phyloP scores from a whole-genome alignment of 2,329 filamentous ascomycete species.

The Sclerotinia subarctica region DNA sequence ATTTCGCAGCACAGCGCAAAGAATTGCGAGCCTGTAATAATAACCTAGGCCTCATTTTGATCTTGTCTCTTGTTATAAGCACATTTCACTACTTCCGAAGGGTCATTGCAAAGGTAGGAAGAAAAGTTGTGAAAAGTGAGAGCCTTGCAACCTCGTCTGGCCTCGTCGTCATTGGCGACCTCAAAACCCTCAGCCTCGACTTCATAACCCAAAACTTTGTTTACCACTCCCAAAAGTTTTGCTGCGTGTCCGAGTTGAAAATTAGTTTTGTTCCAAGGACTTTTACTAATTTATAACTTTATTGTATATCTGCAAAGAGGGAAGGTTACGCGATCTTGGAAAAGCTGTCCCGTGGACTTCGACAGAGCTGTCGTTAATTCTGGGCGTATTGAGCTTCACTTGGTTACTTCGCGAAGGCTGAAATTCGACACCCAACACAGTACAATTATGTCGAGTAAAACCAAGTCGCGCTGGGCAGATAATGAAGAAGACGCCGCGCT shows the following conservation, averaged over 20 bases:
- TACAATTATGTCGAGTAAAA: constrained; percentile 24
- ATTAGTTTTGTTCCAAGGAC: background rate
- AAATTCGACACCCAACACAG: background rate
- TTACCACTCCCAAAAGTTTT: background rate
- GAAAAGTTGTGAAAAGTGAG: constrained; percentile 20
- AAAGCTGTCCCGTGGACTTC: background rate
- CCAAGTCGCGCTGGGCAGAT: constrained; percentile 78
- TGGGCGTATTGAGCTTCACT: background rate
- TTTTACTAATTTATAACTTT: background rate
- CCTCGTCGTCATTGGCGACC: constrained; percentile 18
- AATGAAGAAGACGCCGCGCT: constrained; percentile 76
- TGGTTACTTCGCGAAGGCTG: background rate
- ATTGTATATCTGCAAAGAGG: background rate
- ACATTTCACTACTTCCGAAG: constrained; percentile 21
- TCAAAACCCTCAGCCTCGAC: constrained; percentile 18
- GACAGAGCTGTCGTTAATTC: background rate
- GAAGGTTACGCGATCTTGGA: background rate
- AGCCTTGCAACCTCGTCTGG: constrained; percentile 17
- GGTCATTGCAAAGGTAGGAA: constrained; percentile 6
- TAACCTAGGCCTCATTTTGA: constrained; percentile 36
- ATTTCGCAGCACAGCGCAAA: constrained; percentile 27
- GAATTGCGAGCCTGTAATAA: constrained; percentile 29
- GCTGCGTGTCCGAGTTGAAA: background rate
- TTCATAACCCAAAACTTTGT: background rate
- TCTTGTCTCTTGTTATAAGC: constrained; percentile 20